Base-by-base conservation (phyloP, 163 green algal species). In the Scenedesmus sp. region DNA sequence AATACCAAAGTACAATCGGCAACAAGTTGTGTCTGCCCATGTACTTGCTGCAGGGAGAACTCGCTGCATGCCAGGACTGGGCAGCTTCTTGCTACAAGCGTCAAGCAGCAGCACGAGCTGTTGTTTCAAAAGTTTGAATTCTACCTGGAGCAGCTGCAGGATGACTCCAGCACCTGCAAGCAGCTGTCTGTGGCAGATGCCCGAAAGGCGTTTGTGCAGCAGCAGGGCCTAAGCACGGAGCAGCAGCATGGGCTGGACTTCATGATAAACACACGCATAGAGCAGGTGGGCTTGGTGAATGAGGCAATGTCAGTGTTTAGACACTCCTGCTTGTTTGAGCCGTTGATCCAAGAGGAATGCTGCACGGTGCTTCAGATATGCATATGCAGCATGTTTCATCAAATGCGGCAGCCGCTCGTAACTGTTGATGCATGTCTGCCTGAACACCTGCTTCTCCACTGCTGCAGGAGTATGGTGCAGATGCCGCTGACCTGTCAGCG, bases 401-500 rank as follows among this genome's bases (percentile, higher is more conserved):
- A 46, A 46, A 46, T 46, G 34, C 34, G 34, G 34, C 34, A 46
- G 34, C 34, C 34, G 34, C 34, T 46, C 34, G 34, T 46, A 46
- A 46, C 34, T 46, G 34, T 46, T 46, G 34, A 46, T 46, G 34
- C 34, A 46, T 46, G 34, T 46, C 34, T 46, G 34, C 34, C 34
- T 60, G 81, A 66, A 12, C 18, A 9, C 8, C 18, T 1, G 20
- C 6, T 62, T 66, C 1, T 26, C 55, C 1, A n/a, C 81, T 67
- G 81, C 81, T 52, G 52, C 74, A 52, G 74, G 70, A 91, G 46
- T 91, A 86, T 82, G 87, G 87, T 57, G 70, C 70, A 13, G 54
- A 82, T 54, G 56, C 70, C 16, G 55, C 57, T 10, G 74, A 84
- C 2, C 87, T 91, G 20, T 91, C 67, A 77, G 87, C 87, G 8